Conservation (phyloP, 2,329 filamentous ascomycete species). For the Xylaria sp. region DNA sequence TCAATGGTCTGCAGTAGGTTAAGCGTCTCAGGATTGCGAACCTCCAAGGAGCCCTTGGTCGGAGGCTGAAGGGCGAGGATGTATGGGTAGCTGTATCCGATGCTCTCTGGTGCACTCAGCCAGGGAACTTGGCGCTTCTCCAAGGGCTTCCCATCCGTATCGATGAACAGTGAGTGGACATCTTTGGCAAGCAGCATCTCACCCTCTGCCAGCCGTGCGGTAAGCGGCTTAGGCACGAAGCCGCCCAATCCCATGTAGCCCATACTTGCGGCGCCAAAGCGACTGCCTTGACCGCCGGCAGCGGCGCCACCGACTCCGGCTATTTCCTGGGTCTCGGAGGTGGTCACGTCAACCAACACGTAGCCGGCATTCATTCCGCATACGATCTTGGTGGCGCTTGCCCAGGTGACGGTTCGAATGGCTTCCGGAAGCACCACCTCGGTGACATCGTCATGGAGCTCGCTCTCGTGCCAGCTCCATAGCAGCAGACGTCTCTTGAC, state of each 20-base stretch:
- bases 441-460: constrained; percentile 76
- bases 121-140: constrained; percentile 92
- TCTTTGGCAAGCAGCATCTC: constrained; percentile 96
- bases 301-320: constrained; percentile 77
- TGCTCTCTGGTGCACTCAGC: constrained; percentile 84
- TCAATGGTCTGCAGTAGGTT: constrained; percentile 87
- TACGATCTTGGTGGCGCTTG: constrained; percentile 84
- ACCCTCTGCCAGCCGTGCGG: constrained; percentile 81
- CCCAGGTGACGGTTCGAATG: constrained; percentile 91
- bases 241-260: constrained; percentile 95
- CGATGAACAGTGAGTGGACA: constrained; percentile 93
- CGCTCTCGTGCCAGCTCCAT: constrained; percentile 97
- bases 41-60: constrained; percentile 84
- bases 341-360: constrained; percentile 85
- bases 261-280: constrained; percentile 90
- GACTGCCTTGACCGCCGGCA: constrained; percentile 69
- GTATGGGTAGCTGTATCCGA: constrained; percentile 98
- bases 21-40: constrained; percentile 91
- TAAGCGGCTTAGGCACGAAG: constrained; percentile 90
- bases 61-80: constrained; percentile 86
- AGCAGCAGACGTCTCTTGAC: constrained; percentile 89
- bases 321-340: constrained; percentile 79
- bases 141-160: constrained; percentile 81
- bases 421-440: constrained; percentile 85
- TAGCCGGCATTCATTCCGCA: constrained; percentile 93